A percentile compares a stretch with the other conserved stretches of the same genome.
Evolutionary conservation across 1,284 basidiomycete species (phyloP).

Genomic region (Irpex rosettiformis): DNA sequence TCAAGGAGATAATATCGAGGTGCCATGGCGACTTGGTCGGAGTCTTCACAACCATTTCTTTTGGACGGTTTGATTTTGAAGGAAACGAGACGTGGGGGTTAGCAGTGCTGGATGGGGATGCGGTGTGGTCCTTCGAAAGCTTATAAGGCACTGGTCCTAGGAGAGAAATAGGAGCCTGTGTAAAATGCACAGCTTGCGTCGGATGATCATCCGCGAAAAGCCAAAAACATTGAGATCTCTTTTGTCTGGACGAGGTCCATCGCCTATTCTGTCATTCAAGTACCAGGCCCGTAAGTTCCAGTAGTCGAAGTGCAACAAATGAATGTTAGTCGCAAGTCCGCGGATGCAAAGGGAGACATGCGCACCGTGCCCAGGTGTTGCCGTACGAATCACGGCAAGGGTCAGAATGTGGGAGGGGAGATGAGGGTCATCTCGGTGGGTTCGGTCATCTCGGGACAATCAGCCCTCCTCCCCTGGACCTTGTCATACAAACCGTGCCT

Average conservation of each 20-base stretch:
- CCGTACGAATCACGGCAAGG: background rate
- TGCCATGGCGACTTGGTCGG: slow-evolving; percentile 28
- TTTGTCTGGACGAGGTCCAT: background rate
- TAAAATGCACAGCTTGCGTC: too few species aligned
- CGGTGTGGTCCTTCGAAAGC: background rate
- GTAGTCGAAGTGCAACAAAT: too few species aligned
- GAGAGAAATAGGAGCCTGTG: background rate
- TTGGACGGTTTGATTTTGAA: too few species aligned
- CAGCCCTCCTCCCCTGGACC: too few species aligned
- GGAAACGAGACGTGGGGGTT: background rate
- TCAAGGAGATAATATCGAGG: slow-evolving; percentile 50
- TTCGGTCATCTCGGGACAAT: slow-evolving; percentile 4
- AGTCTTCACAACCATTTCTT: background rate
- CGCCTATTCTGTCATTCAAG: too few species aligned
- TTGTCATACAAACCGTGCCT: too few species aligned
- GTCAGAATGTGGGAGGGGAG: background rate
- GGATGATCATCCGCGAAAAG: too few species aligned
- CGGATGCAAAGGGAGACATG: too few species aligned
- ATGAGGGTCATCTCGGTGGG: slow-evolving; percentile 4
- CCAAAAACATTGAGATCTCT: background rate
- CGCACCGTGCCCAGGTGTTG: background rate
- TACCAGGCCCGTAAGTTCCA: too few species aligned
- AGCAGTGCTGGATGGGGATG: background rate
- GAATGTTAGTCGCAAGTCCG: too few species aligned
- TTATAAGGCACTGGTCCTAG: background rate